Evolutionary conservation across 768 basidiomycete genomes (phyloP).

Genomic region (Glaciozyma martinii): DNA sequence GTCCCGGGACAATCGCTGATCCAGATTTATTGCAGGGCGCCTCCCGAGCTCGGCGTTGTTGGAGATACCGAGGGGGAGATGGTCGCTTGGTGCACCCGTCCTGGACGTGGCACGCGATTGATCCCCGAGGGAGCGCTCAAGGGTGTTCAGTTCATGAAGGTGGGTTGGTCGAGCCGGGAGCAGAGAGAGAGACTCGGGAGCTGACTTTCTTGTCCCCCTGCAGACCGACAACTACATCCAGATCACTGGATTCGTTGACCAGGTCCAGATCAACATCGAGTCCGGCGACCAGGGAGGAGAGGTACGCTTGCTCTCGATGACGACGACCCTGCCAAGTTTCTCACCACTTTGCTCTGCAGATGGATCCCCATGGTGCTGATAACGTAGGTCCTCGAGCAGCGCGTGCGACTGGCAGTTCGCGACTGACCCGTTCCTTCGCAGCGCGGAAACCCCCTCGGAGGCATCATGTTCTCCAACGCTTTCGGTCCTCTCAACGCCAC

Average conservation of each 20-base stretch:
- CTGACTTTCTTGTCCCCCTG: not conserved
- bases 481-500: constrained; percentile 25
- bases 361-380: constrained; percentile 62
- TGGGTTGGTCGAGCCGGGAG: not conserved
- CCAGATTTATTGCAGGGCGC: not conserved
- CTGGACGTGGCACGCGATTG: constrained; percentile 58
- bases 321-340: too few relatives aligned
- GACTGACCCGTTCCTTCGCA: not conserved
- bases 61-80: constrained; percentile 30
- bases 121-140: constrained; percentile 58
- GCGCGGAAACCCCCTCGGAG: too few relatives aligned
- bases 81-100: constrained; percentile 38
- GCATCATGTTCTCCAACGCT: too few relatives aligned
- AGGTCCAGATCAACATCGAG: constrained; percentile 51
- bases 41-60: constrained; percentile 12
- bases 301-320: too few relatives aligned
- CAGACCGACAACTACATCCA: constrained; percentile 44
- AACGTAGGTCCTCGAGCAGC: constrained; percentile 39
- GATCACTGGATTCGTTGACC: constrained; percentile 56
- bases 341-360: constrained; percentile 35
- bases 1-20: too few relatives aligned
- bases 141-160: constrained; percentile 51
- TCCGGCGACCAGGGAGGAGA: constrained; percentile 57
- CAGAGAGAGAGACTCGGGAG: not conserved
- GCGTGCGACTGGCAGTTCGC: too few relatives aligned